These are phyloP conservation scores for Lophiotrema nucula DNA, from an alignment of 495 filamentous ascomycete genomes.

Conservation along the genomic window DNA sequence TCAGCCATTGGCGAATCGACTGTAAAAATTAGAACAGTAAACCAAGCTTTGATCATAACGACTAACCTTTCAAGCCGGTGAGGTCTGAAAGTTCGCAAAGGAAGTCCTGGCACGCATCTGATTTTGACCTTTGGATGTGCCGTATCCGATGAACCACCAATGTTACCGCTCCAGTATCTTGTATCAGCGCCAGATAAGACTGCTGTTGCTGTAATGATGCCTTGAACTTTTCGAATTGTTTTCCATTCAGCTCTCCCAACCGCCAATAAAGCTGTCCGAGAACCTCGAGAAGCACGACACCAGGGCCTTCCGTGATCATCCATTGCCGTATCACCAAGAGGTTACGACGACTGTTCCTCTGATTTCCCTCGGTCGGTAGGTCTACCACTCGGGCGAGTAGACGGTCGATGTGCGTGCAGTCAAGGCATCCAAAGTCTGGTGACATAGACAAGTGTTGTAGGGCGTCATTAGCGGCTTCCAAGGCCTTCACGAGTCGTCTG, in stretches of 20 bases:
- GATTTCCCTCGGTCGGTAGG: slow-evolving; percentile 27
- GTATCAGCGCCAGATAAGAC: slow-evolving; percentile 19
- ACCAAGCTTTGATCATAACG: background rate
- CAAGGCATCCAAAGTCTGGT: slow-evolving; percentile 20
- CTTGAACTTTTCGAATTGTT: slow-evolving; percentile 32
- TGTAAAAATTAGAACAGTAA: slow-evolving; percentile 11
- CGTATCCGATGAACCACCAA: slow-evolving; percentile 26
- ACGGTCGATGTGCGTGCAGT: slow-evolving; percentile 31
- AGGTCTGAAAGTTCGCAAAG: slow-evolving; percentile 23
- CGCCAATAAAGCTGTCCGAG: slow-evolving; percentile 29
- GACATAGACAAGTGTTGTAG: slow-evolving; percentile 30
- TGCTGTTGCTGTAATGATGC: slow-evolving; percentile 8
- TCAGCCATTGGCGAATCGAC: slow-evolving; percentile 20
- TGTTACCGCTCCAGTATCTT: slow-evolving; percentile 15
- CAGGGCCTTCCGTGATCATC: slow-evolving; percentile 27
- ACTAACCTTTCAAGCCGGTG: slow-evolving; percentile 24
- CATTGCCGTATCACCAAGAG: slow-evolving; percentile 29
- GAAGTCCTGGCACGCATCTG: slow-evolving; percentile 32
- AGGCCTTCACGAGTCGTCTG: slow-evolving; percentile 25
- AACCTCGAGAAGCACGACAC: slow-evolving; percentile 27
- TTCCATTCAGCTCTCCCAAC: slow-evolving; percentile 27
- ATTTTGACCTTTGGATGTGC: slow-evolving; percentile 25
- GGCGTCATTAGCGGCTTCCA: slow-evolving; percentile 29
- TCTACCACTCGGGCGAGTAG: slow-evolving; percentile 26
- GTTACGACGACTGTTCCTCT: slow-evolving; percentile 27